phyloP scores from a whole-genome alignment of 345 rosid species.

The Pistacia integerrima region DNA sequence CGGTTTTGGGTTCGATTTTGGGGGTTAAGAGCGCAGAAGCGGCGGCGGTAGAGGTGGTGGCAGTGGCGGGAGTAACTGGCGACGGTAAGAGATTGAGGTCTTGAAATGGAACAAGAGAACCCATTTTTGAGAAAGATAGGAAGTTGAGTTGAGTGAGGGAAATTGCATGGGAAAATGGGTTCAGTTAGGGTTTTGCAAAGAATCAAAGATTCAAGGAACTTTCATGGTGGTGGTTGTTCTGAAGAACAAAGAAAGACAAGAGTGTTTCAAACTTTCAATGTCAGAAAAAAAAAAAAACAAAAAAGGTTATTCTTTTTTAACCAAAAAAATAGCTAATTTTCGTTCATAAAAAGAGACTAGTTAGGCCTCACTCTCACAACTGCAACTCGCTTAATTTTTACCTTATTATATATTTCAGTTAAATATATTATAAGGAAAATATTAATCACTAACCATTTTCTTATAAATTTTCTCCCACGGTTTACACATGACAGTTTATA shows the following conservation, averaged over 20 bases:
- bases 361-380: too few relatives aligned
- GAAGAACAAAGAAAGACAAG: neutral
- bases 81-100: constrained; percentile 61
- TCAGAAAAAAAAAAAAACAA: neutral
- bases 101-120: constrained; percentile 51
- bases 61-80: constrained; percentile 21
- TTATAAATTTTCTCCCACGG: too few relatives aligned
- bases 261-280: neutral
- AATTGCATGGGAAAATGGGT: constrained; percentile 6
- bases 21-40: constrained; percentile 36
- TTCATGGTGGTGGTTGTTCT: constrained; percentile 6
- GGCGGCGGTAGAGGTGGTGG: constrained; percentile 27
- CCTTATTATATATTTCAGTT: too few relatives aligned
- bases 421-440: too few relatives aligned
- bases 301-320: too few relatives aligned
- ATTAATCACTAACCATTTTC: too few relatives aligned
- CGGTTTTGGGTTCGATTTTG: constrained; percentile 53
- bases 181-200: constrained; percentile 1
- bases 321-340: too few relatives aligned
- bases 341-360: too few relatives aligned
- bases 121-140: constrained; percentile 37
- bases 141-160: neutral
- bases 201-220: neutral
- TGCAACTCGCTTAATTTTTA: too few relatives aligned
- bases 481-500: too few relatives aligned